Evolutionary conservation across 257 asterid genomes (phyloP).

Genomic region (Nicotiana knightiana): DNA sequence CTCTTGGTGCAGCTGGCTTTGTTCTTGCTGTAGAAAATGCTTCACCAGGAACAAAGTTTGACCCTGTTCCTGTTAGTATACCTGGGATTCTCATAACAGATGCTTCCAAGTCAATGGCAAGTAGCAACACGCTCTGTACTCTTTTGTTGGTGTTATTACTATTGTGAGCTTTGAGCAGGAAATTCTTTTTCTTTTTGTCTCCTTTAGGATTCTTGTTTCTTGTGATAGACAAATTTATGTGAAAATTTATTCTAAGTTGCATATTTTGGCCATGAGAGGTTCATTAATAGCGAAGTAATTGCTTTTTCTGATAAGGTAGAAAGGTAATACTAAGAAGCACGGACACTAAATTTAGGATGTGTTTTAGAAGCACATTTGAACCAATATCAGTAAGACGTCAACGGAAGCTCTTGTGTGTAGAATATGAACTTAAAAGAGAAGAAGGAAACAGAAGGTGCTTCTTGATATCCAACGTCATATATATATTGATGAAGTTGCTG

Average conservation of each 20-base stretch:
- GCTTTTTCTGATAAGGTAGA: background rate
- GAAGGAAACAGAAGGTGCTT: too few relatives aligned
- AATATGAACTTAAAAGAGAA: too few relatives aligned
- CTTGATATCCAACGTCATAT: background rate
- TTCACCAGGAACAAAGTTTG: slow-evolving; percentile 88
- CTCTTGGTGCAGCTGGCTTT: slow-evolving; percentile 89
- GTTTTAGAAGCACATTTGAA: background rate
- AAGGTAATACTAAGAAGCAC: background rate
- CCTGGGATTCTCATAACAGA: slow-evolving; percentile 92
- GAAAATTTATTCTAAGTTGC: background rate
- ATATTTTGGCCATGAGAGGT: background rate
- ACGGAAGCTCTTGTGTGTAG: background rate
- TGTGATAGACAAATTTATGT: background rate
- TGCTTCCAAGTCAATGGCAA: slow-evolving; percentile 65
- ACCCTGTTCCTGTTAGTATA: slow-evolving; percentile 80
- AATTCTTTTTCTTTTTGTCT: background rate
- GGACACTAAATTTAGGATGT: background rate
- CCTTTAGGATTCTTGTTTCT: background rate
- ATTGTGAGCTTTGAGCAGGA: background rate
- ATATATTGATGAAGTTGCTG: background rate
- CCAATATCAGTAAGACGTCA: background rate
- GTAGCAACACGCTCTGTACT: slow-evolving; percentile 12
- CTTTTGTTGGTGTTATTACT: background rate
- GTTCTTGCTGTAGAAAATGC: slow-evolving; percentile 95
- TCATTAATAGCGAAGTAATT: background rate